Evolutionary conservation across 306 rosid genomes (phyloP).

Genomic region (Prunus kanzakura): DNA sequence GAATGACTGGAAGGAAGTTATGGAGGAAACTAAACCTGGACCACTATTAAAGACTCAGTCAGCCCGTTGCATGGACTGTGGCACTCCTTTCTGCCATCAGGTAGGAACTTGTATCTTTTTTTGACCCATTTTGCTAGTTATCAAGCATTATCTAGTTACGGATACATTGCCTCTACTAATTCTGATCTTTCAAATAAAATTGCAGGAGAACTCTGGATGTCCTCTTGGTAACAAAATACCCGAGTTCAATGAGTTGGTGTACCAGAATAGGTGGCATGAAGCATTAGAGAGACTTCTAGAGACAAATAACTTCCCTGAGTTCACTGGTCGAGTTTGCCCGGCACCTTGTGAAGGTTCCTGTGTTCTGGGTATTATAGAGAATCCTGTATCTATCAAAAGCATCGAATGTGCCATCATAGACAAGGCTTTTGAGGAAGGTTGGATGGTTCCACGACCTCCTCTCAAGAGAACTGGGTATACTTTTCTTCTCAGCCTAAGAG

Average conservation of each 20-base stretch:
- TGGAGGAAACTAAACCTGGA: conserved; percentile 88
- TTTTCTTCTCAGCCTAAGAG: background rate
- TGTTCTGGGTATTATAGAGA: conserved; percentile 77
- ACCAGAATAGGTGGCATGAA: conserved; percentile 96
- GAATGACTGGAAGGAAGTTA: conserved; percentile 92
- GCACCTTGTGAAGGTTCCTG: conserved; percentile 99
- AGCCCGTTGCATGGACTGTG: conserved; percentile 99
- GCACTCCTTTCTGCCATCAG: conserved; percentile 99
- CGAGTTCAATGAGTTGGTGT: conserved; percentile 89
- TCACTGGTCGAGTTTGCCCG: conserved; percentile 97
- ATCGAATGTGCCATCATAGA: conserved; percentile 97
- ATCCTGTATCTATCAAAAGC: conserved; percentile 90
- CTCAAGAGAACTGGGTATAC: conserved; percentile 76
- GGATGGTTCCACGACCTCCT: conserved; percentile 99
- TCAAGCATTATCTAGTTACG: no score
- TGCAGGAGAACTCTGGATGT: conserved; percentile 94
- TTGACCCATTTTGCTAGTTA: background rate
- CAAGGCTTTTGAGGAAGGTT: conserved; percentile 97
- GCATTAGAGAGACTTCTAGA: conserved; percentile 94
- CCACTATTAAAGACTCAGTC: conserved; percentile 93
- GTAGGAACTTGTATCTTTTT: conserved; percentile 26
- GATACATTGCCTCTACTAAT: background rate
- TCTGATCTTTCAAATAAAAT: conserved; percentile 3
- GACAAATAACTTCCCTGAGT: conserved; percentile 98
- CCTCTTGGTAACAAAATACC: conserved; percentile 99